A percentile compares a stretch with the other conserved stretches of the same genome.
Evolutionary conservation across 768 basidiomycete species (phyloP).

Genomic region (Xanthoconium purpureum): DNA sequence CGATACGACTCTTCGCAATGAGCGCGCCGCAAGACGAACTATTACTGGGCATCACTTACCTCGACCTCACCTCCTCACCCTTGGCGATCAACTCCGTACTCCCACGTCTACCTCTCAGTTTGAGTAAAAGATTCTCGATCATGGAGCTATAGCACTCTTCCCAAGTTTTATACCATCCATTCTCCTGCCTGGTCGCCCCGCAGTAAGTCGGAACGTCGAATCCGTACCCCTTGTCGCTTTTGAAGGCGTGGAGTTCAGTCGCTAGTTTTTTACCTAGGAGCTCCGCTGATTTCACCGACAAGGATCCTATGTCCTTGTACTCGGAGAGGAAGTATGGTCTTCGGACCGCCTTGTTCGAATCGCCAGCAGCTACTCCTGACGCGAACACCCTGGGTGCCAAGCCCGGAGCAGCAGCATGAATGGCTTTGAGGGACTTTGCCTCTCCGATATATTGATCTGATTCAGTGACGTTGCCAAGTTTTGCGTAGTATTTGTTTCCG

Average conservation of each 20-base stretch:
- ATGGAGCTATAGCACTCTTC: conserved; percentile 62
- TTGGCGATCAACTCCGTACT: conserved; percentile 48
- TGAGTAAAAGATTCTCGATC: conserved; percentile 55
- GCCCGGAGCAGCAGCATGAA: conserved; percentile 62
- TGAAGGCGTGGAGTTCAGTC: conserved; percentile 57
- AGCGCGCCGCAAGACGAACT: not conserved
- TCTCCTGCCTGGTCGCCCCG: conserved; percentile 64
- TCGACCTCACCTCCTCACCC: conserved; percentile 47
- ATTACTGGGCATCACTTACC: conserved; percentile 33
- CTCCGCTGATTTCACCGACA: conserved; percentile 46
- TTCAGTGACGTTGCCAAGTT: conserved; percentile 51
- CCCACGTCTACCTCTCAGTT: conserved; percentile 40
- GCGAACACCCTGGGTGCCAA: conserved; percentile 58
- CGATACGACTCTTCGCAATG: conserved; percentile 61
- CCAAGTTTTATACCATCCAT: conserved; percentile 75
- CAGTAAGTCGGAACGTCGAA: conserved; percentile 76
- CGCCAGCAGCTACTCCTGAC: conserved; percentile 37
- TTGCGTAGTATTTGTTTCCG: conserved; percentile 60
- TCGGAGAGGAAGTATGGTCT: conserved; percentile 70
- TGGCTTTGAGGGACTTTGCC: conserved; percentile 62
- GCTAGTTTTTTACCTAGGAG: conserved; percentile 61
- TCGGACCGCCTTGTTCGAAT: conserved; percentile 32
- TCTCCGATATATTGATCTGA: conserved; percentile 68
- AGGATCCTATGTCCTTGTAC: conserved; percentile 56
- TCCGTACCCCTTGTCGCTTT: conserved; percentile 59